Evolutionary conservation across 306 rosid species (phyloP).

Genomic region (Cucurbita argyrosperma): DNA sequence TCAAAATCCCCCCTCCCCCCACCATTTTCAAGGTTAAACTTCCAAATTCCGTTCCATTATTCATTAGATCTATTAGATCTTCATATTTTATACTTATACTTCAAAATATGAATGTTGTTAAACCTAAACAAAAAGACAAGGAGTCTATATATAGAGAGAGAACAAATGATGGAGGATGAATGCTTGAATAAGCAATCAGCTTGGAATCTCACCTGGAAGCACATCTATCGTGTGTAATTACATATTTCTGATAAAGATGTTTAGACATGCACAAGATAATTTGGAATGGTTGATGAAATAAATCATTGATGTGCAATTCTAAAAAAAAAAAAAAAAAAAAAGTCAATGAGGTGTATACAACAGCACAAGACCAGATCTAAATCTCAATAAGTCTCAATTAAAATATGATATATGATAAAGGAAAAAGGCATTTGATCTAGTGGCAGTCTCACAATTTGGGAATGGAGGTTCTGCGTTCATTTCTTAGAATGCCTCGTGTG

Average conservation of each 20-base stretch:
- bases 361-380: neutral
- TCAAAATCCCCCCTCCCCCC: neutral
- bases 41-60: neutral
- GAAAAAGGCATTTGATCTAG: neutral
- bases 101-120: neutral
- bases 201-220: neutral
- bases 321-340: too few species aligned
- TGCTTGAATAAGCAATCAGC: neutral
- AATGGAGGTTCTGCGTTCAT: neutral
- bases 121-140: neutral
- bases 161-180: neutral
- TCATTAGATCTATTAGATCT: too few species aligned
- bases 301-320: too few species aligned
- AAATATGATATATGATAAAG: too few species aligned
- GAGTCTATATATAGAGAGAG: neutral
- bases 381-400: neutral
- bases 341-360: neutral
- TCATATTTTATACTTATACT: neutral
- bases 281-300: too few species aligned
- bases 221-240: neutral
- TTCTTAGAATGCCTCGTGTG: too few species aligned
- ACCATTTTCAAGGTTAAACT: neutral
- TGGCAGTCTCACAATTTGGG: neutral
- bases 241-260: neutral
- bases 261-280: neutral